Base-by-base conservation (phyloP, 345 rosid species). In the Streptanthus diversifolius region DNA sequence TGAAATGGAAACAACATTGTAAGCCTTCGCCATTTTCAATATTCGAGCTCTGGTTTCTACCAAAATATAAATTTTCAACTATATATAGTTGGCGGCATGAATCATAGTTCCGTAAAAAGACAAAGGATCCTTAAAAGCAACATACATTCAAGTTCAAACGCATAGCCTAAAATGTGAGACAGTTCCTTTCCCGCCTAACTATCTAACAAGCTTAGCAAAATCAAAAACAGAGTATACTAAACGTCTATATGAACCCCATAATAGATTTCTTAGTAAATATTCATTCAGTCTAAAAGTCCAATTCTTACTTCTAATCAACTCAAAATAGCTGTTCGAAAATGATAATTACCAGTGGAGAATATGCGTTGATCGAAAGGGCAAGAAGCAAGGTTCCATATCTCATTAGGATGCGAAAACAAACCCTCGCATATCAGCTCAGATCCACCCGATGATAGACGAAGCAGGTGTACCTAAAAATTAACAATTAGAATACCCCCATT, bases 321-420 rank as follows among this genome's bases (percentile, higher is more conserved):
- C 27, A 8, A 32, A 77, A 5, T 3, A 12, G 35, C 25, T 8
- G 1, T 15, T 59, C 14, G 48, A 15, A 1, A 49, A 44, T 18
- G 41, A 56, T 8, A 48, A 69, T 66, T 80, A 95, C 99, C 97
- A 51, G 85, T 80, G 14, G 86, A 91, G 80, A 82, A 95, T 72
- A 91, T 79, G 74, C 99, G 95, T 75, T 88, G 97, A 81, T 95
- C 99, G 21, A 85, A 88, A 49, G 96, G 97, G 52, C 90, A 95
- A 2, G 91, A 88, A 49, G 82, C 58, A 65, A 91, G 93, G 74
- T 95, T 90, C 96, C 96, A 91, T 70, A 95, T 91, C 90, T 95
- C 99, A 70, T 86, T 77, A 12, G 93, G 96, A 82, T 95, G 97
- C 25, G 90, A 87, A 71, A 91, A 95, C 80, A 95, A 77, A 3